Conservation (phyloP, 768 basidiomycete species). For the Pleurotus tuber-regium region DNA sequence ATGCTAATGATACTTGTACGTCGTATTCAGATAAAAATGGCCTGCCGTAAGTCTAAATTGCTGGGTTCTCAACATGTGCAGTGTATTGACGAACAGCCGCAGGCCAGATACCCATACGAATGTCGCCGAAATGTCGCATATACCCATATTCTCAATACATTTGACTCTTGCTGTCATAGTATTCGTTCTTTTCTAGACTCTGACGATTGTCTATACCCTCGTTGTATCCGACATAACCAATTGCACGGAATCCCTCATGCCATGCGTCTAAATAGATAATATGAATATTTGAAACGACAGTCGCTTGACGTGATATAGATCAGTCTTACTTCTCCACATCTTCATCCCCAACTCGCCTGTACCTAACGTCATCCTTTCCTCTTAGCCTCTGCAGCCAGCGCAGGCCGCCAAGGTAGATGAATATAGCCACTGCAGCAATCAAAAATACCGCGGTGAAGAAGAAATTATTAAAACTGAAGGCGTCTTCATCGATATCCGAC, state of each 20-base stretch:
- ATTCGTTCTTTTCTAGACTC: no score
- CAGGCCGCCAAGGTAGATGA: conserved; percentile 53
- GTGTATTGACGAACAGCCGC: not conserved
- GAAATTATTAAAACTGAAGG: conserved; percentile 25
- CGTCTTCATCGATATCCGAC: conserved; percentile 14
- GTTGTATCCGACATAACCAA: not conserved
- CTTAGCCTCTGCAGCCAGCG: conserved; percentile 42
- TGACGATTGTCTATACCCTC: not conserved
- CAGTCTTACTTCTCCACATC: conserved; percentile 48
- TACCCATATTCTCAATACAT: conserved; percentile 13
- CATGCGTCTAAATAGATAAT: conserved; percentile 22
- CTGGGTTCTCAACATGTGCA: not conserved
- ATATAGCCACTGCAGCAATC: conserved; percentile 39
- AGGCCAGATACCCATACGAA: conserved; percentile 40
- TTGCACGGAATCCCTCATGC: conserved; percentile 17
- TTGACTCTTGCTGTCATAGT: not conserved
- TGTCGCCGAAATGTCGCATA: conserved; percentile 12
- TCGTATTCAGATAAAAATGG: conserved; percentile 70
- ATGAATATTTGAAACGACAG: conserved; percentile 5
- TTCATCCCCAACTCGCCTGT: conserved; percentile 45
- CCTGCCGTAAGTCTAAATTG: conserved; percentile 49
- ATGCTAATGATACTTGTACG: conserved; percentile 53
- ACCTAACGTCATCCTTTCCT: conserved; percentile 31
- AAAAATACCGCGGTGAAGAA: conserved; percentile 42
- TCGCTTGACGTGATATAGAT: not conserved